Evolutionary conservation across 768 basidiomycete species (phyloP), one percentile per base, ranked within the genome.

Genomic region (Trametes meyenii): DNA sequence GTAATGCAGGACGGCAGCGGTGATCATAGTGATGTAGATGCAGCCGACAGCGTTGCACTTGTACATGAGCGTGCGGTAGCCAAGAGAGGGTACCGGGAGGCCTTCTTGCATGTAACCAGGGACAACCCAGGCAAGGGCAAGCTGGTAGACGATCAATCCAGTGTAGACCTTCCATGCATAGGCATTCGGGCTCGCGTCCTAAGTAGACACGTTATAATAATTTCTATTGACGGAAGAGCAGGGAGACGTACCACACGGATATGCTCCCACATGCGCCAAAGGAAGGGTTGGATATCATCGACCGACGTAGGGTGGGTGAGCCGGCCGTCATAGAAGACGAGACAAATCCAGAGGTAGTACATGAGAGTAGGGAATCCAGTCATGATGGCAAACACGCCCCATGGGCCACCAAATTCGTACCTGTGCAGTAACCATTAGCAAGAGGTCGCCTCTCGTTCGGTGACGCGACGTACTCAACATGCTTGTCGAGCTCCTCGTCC

Each of bases 321-420:
- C 65, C 83, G 82, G 43, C 97, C 97, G 66, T 97, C 90, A 71
- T 98, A 95, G 75, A 96, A 96, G 86, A 90, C 93, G 38, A 98
- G 83, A 71, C 97, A 99, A 60, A 93, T 93, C 94, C 94, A 98
- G 64, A 98, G 84, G 78, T 98, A 99, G 75, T 97, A 99, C 95
- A 99, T 98, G 63, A 98, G 82, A 24, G 89, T 74, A 0, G 97
- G 97, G 72, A 99, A 99, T 49, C 90, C 88, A 19, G 87, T 80
- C 90, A 99, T 98, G 77, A 99, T 98, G 13, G 89, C 90, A 12
- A 86, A 74, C 26, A 96, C 94, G 46, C 96, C 97, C 76, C 82
- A 82, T 43, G 96, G 95, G 2, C 96, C 96, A 65, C 97, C 96
- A 70, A 99, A 99, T 74, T 99, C 96, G 78, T 92, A 96, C 39